Evolutionary conservation across 345 rosid species (phyloP).

Genomic region (Eucalyptus coolabah): DNA sequence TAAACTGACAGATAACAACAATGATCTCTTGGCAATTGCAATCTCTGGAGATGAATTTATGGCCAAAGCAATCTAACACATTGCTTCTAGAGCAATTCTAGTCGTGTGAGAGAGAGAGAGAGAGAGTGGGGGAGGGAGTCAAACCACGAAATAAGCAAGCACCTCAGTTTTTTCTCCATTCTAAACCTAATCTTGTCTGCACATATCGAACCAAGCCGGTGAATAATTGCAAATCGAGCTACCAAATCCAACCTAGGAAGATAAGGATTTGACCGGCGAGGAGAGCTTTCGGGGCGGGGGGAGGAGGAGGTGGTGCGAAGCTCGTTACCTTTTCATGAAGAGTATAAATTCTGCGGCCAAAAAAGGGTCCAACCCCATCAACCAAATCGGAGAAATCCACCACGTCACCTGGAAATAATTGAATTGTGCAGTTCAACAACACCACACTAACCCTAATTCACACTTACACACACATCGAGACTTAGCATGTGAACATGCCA

Average conservation of each 20-base stretch:
- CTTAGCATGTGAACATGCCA: background rate
- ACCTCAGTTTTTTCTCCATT: background rate
- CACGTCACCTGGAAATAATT: background rate
- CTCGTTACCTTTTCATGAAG: background rate
- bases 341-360: background rate
- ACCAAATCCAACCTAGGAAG: background rate
- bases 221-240: background rate
- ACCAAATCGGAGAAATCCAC: background rate
- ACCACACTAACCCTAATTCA: background rate
- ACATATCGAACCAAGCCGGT: background rate
- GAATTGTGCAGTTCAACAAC: background rate
- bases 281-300: background rate
- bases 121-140: background rate
- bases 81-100: background rate
- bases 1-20: background rate
- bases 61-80: background rate
- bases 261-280: background rate
- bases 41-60: background rate
- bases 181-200: background rate
- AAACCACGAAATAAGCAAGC: background rate
- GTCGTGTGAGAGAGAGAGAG: background rate
- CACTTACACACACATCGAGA: background rate
- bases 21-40: background rate
- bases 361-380: background rate
- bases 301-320: background rate